Evolutionary conservation across 176 grass and related monocot genomes (phyloP), one percentile per base, ranked within the genome.

Genomic region (Oryza meyeriana): DNA sequence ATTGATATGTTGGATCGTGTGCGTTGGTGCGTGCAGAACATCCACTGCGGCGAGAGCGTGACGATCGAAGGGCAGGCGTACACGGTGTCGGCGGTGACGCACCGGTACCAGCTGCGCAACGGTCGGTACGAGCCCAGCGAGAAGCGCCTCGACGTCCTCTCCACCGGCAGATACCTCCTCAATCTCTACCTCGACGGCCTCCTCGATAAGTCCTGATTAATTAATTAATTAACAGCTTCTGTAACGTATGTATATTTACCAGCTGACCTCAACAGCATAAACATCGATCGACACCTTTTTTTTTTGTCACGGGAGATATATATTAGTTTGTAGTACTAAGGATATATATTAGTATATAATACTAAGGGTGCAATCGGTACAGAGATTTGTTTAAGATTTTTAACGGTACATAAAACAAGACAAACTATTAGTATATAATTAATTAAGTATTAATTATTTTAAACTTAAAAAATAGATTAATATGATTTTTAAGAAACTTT

Each of bases 41-140:
- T 95, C 84, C 96, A 99, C 66, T 99, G 96, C 69, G 96, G 96
- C 58, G 96, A 99, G 87, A 91, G 86, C 73, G 89, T 98, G 85
- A 95, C 91, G 16, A 98, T 98, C 77, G 93, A 95, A 75, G 89
- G 89, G 6, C 91, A 91, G 81, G 79, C 88, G 75, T 99, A 95
- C 89, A 95, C 93, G 17, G 93, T 95, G 35, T 90, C 91, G 33
- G 93, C 89, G 17, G 96, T 95, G 69, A 98, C 88, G 34, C 90
- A 90, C 44, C 83, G 93, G 26, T 95, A 98, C 83, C 96, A 95
- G 88, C 93, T 98, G 69, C 93, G 96, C 41, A 93, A 95, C 73
- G 93, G 90, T 20, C 90, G 92, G 12, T 98, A 95, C 64, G 93
- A 98, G 77, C 90, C 96, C 8, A 91, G 89, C 72, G 93, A 98